Conservation (phyloP, 768 basidiomycete species). For the Symmetrospora coprosmae region DNA sequence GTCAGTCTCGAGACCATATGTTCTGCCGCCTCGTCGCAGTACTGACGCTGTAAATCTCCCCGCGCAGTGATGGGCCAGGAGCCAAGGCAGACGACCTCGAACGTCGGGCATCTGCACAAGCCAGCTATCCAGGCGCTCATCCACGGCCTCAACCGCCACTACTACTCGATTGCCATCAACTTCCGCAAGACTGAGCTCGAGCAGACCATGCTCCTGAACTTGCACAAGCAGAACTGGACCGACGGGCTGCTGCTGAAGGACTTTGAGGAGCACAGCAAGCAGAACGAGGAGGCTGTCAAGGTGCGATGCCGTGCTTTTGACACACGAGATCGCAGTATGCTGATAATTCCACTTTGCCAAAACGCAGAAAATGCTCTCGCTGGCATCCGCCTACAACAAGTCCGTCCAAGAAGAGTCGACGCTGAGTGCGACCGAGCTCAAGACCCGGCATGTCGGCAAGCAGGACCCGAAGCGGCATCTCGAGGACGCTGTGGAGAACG, state of each 20-base stretch:
- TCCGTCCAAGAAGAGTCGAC: slow-evolving; percentile 96
- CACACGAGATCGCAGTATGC: not conserved
- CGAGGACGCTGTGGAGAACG: slow-evolving; percentile 92
- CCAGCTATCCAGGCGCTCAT: slow-evolving; percentile 81
- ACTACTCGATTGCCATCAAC: slow-evolving; percentile 93
- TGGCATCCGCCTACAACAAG: slow-evolving; percentile 91
- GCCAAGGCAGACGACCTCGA: slow-evolving; percentile 90
- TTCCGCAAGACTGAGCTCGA: slow-evolving; percentile 97
- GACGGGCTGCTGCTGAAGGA: slow-evolving; percentile 85
- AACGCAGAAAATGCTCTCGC: slow-evolving; percentile 72
- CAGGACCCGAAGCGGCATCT: slow-evolving; percentile 76
- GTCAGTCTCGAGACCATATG: slow-evolving; percentile 10
- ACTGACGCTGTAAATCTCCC: not conserved
- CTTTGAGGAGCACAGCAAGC: slow-evolving; percentile 71
- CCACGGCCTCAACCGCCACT: slow-evolving; percentile 92
- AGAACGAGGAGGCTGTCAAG: slow-evolving; percentile 87
- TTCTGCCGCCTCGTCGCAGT: not conserved
- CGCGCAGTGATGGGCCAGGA: slow-evolving; percentile 66
- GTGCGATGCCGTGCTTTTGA: too few relatives aligned
- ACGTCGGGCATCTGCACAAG: slow-evolving; percentile 97
- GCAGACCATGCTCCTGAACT: slow-evolving; percentile 95
- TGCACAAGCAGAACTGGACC: slow-evolving; percentile 98
- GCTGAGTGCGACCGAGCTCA: slow-evolving; percentile 79
- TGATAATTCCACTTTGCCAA: not conserved
- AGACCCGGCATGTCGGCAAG: slow-evolving; percentile 51